Base-by-base conservation (phyloP, 2,329 filamentous ascomycete genomes). In the Fusarium multiceps region DNA sequence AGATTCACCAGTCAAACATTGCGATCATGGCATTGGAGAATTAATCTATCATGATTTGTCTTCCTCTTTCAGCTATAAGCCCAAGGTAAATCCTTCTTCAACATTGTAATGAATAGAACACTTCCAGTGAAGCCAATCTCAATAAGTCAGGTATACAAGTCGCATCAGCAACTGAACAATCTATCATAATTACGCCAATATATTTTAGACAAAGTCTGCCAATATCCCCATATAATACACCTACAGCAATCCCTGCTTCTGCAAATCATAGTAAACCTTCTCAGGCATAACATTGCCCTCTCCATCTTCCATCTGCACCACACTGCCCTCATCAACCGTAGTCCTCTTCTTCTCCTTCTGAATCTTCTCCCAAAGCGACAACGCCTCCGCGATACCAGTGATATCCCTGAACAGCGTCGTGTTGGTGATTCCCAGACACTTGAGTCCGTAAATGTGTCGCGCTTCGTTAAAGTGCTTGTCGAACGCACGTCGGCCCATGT, bases 261-360 rank as follows among this genome's bases (percentile, higher is more conserved):
- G 92, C 80, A 98, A 82, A 86, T 99, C 96, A 72, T 94, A 90
- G 80, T 98, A 99, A 57, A 99, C 95, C 86, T 97, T 97, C 83
- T 98, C 94, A 0, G 97, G 96, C 96, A 99, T 99, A 60, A 99
- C 96, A 76, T 99, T 98, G 48, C 96, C 96, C 78, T 97, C 93
- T 0, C 89, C 92, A 80, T 99, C 96, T 84, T 99, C 96, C 96
- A 99, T 99, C 84, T 99, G 94, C 51, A 98, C 93, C 12, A 99
- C 88, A 64, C 92, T 93, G 41, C 95, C 93, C 46, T 92, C 91
- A 67, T 91, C 89, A 1, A 91, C 85, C 78, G 90, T 91, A 69
- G 89, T 89, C 79, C 89, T 91, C 85, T 92, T 93, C 81, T 92
- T 91, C 72, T 97, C 94, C 60, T 89, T 85, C 78, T 97, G 92